Conservation (phyloP, 768 basidiomycete genomes). For the Tephrocybe sp. region DNA sequence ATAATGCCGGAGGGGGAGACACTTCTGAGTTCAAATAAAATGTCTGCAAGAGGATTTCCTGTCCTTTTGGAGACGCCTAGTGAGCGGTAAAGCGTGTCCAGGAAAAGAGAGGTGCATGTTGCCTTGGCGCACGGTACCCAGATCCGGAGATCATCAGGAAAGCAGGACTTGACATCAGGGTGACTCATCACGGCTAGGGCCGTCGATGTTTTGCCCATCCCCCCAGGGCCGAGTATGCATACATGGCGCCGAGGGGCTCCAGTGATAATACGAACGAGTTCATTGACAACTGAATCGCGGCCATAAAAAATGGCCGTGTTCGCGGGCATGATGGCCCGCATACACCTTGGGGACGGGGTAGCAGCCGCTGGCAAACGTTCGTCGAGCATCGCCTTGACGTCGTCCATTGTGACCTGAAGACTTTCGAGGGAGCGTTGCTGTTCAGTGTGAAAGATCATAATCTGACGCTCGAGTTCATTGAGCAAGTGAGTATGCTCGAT, state of each 20-base stretch:
- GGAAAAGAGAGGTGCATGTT: slow-evolving; percentile 22
- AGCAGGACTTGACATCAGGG: slow-evolving; percentile 19
- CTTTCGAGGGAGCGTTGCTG: not conserved
- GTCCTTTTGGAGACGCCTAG: slow-evolving; percentile 23
- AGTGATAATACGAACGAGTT: slow-evolving; percentile 13
- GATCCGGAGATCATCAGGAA: slow-evolving; percentile 21
- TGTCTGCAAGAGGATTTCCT: slow-evolving; percentile 18
- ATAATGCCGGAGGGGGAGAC: slow-evolving; percentile 24
- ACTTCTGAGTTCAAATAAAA: slow-evolving; percentile 23
- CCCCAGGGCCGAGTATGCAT: slow-evolving; percentile 30
- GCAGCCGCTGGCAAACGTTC: not conserved
- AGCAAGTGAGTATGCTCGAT: slow-evolving; percentile 1
- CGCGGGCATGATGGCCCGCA: slow-evolving; percentile 7
- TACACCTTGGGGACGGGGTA: not conserved
- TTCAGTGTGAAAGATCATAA: not conserved
- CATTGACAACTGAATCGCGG: slow-evolving; percentile 18
- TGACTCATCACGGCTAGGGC: slow-evolving; percentile 32
- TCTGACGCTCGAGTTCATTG: not conserved
- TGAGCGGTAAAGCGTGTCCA: slow-evolving; percentile 19
- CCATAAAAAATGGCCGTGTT: slow-evolving; percentile 21
- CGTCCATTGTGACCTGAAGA: slow-evolving; percentile 2
- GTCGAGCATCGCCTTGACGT: slow-evolving; percentile 5
- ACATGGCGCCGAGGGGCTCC: slow-evolving; percentile 13
- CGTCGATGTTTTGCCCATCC: slow-evolving; percentile 39
- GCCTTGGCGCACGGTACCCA: slow-evolving; percentile 36